Percentiles rank a stretch among this genome's conserved stretches.
These are phyloP conservation scores for Trichosporon sp. DNA, from an alignment of 1,284 basidiomycete genomes.

Conservation along the genomic window DNA sequence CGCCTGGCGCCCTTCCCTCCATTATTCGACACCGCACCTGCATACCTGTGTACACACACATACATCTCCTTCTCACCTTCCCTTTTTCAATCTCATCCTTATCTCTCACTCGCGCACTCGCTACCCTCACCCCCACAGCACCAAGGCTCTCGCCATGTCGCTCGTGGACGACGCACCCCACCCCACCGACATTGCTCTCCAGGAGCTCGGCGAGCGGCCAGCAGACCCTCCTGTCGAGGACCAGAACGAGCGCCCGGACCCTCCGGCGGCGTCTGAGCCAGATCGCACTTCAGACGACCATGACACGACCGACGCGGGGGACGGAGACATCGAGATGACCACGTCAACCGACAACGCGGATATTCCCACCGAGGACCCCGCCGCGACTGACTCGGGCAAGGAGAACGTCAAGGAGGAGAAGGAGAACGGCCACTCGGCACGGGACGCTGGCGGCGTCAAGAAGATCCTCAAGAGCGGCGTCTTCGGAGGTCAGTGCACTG, in stretches of 20 bases:
- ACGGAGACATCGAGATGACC: constrained; percentile 20
- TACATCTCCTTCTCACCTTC: constrained; percentile 3
- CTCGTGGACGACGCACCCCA: constrained; percentile 19
- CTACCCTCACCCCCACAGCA: not conserved
- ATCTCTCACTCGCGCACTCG: not conserved
- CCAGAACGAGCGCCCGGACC: not conserved
- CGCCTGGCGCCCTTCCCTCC: constrained; percentile 2
- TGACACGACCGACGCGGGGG: constrained; percentile 3
- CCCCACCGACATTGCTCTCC: constrained; percentile 9
- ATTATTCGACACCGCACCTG: constrained; percentile 6
- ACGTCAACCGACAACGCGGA: not conserved
- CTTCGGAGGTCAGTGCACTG: constrained; percentile 46
- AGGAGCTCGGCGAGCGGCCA: constrained; percentile 15
- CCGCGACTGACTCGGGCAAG: constrained; percentile 24
- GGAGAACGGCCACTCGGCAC: constrained; percentile 20
- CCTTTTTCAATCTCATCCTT: not conserved
- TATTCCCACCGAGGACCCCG: not conserved
- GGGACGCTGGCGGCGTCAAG: constrained; percentile 42
- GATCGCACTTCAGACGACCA: constrained; percentile 10
- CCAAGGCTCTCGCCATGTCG: constrained; percentile 18
- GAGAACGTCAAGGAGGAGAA: constrained; percentile 28
- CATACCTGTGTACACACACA: not conserved
- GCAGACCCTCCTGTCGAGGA: not conserved
- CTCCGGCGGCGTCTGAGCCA: not conserved
- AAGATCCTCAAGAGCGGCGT: constrained; percentile 53